phyloP scores from a whole-genome alignment of 768 basidiomycete genomes.

The Leccinellum rugosiceps region DNA sequence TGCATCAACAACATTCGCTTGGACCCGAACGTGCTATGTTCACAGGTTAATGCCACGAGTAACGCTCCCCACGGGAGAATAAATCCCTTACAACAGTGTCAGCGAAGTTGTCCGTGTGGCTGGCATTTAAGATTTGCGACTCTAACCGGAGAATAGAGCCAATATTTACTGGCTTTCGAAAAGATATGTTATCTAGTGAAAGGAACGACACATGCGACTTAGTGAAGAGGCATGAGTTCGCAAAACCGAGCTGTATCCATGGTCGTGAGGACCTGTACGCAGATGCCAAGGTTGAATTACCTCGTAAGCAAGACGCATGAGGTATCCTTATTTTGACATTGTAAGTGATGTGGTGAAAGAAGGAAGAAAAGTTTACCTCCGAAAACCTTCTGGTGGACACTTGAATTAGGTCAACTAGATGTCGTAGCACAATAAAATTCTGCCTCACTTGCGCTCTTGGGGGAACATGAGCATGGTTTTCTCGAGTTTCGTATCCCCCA shows the following conservation, averaged over 20 bases:
- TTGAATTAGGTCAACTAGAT: constrained; percentile 22
- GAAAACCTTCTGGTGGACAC: constrained; percentile 81
- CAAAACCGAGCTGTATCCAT: constrained; percentile 59
- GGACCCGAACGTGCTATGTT: constrained; percentile 64
- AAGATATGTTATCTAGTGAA: constrained; percentile 76
- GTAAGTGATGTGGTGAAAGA: neutral
- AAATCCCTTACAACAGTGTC: constrained; percentile 52
- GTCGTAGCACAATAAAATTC: neutral
- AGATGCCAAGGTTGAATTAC: constrained; percentile 30
- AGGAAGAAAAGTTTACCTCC: constrained; percentile 47
- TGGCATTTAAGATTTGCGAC: constrained; percentile 64
- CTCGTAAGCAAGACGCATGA: constrained; percentile 73
- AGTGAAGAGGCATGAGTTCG: constrained; percentile 68
- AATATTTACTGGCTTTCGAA: constrained; percentile 78
- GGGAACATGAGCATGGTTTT: constrained; percentile 79
- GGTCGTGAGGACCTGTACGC: neutral
- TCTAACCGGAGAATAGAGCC: constrained; percentile 76
- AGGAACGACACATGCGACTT: constrained; percentile 65
- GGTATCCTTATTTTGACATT: constrained; percentile 34
- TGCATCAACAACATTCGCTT: constrained; percentile 69
- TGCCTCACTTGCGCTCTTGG: constrained; percentile 73
- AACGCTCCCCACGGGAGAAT: neutral
- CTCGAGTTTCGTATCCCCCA: constrained; percentile 71
- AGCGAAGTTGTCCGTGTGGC: constrained; percentile 29
- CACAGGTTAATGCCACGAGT: neutral